Percentiles rank a stretch among this genome's conserved stretches.
Evolutionary conservation across 768 basidiomycete species (phyloP).

Genomic region (Suillus subluteus): DNA sequence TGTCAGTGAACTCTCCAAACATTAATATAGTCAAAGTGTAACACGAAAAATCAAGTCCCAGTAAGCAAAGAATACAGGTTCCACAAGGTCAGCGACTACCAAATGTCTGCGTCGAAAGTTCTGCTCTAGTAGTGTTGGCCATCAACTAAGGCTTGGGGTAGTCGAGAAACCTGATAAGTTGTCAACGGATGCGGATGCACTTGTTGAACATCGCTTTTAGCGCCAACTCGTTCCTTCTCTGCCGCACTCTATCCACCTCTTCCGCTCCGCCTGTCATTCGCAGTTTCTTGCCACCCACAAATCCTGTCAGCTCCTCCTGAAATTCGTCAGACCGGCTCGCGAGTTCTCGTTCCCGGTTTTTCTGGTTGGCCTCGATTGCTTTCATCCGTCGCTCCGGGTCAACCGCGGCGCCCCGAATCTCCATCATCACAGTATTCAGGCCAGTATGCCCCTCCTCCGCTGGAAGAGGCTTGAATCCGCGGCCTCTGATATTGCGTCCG

Average conservation of each 20-base stretch:
- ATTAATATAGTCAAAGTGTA: slow-evolving; percentile 5
- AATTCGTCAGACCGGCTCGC: slow-evolving; percentile 79
- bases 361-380: slow-evolving; percentile 90
- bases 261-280: slow-evolving; percentile 96
- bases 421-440: slow-evolving; percentile 81
- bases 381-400: slow-evolving; percentile 87
- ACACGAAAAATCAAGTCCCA: slow-evolving; percentile 4
- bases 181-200: slow-evolving; percentile 13
- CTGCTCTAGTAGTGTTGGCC: neutral
- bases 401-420: slow-evolving; percentile 81
- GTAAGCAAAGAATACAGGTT: neutral
- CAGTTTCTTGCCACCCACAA: slow-evolving; percentile 86
- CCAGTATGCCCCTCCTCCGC: slow-evolving; percentile 71
- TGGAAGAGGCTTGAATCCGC: slow-evolving; percentile 61
- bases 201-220: slow-evolving; percentile 87
- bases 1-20: neutral
- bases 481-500: slow-evolving; percentile 42
- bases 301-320: slow-evolving; percentile 80
- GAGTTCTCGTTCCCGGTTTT: slow-evolving; percentile 75
- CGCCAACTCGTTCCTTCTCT: slow-evolving; percentile 81
- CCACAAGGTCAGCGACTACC: neutral
- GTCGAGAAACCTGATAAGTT: neutral
- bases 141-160: neutral
- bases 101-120: neutral
- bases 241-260: slow-evolving; percentile 85